Base-by-base conservation (phyloP, 2,329 filamentous ascomycete genomes). In the Fusarium lyarnte region DNA sequence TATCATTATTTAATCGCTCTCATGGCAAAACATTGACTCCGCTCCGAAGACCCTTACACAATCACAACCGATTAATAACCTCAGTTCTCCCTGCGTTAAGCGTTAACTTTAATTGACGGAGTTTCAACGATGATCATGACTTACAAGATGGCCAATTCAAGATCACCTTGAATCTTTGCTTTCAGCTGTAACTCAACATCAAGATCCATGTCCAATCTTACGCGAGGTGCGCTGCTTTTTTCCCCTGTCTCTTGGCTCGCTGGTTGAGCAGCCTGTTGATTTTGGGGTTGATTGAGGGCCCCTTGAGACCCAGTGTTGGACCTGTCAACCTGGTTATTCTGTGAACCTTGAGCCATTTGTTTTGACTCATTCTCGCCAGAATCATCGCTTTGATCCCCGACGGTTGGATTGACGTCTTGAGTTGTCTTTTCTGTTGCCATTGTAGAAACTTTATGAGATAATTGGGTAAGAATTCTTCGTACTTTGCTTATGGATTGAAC, bases 101-200 rank as follows among this genome's bases (percentile, higher is more conserved):
- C 10, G 3, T 65, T 14, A 65, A 19, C 12, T 2, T 10, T 0
- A 3, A 17, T 6, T 1, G 2, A 8, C 0, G 11, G 0, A 5
- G 3, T 8, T n/a, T 11, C 3, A 6, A 13, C 2, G 2, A 0
- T 29, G 2, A 4, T 5, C 2, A 1, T 19, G 25, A 58, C 67
- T 41, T 58, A 68, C 67, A 71, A 47, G 6, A 71, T 47, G 0
- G 69, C 64, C 8, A 71, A 35, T 1, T 71, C 68, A 2, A 71
- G 41, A 25, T 71, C 67, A 3, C 69, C 69, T 27, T 71, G 45
- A 3, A 71, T 71, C 38, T 71, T 71, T 8, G 67, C 69, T 46
- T 71, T 71, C 2, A 71, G 43, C 21, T 71, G 29, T 10, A 71
- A 21, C 25, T 71, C 69, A 16, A 71, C 31, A 36, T 71, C 69